Evolutionary conservation across 2,329 filamentous ascomycete genomes (phyloP).

Genomic region (Cyanodermella asteris): DNA sequence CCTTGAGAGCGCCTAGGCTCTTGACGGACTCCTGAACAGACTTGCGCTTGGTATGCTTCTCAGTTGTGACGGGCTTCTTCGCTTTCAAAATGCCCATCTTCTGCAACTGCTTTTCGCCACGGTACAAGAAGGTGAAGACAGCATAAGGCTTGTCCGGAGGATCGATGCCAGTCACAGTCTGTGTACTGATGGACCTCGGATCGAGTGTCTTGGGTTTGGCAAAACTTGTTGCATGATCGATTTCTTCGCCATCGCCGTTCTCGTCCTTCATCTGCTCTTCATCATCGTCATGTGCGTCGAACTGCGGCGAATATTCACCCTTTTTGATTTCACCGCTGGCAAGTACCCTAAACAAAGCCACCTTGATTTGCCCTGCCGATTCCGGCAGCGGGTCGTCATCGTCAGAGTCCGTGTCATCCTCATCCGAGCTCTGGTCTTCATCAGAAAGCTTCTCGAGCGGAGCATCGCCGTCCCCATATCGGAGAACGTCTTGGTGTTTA

Average conservation of each 20-base stretch:
- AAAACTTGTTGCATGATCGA: constrained; percentile 95
- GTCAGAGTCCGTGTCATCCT: too few species aligned
- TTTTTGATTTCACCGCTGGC: constrained; percentile 95
- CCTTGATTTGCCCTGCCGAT: constrained; percentile 92
- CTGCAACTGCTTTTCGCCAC: constrained; percentile 80
- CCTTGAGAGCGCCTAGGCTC: constrained; percentile 61
- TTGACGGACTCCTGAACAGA: constrained; percentile 72
- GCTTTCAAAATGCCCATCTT: constrained; percentile 81
- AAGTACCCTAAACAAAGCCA: constrained; percentile 83
- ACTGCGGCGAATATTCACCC: constrained; percentile 93
- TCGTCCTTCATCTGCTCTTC: constrained; percentile 37
- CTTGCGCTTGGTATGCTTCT: constrained; percentile 48
- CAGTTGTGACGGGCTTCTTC: constrained; percentile 38
- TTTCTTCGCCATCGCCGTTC: constrained; percentile 41
- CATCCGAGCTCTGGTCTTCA: constrained; percentile 48
- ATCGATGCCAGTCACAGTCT: constrained; percentile 97
- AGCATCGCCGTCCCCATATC: constrained; percentile 60
- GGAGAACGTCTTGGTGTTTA: constrained; percentile 47
- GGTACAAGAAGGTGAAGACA: constrained; percentile 92
- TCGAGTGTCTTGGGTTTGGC: constrained; percentile 90
- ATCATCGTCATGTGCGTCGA: constrained; percentile 89
- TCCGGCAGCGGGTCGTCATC: constrained; percentile 77
- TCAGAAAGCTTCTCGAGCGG: constrained; percentile 53
- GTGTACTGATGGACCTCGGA: constrained; percentile 92
- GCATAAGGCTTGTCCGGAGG: constrained; percentile 91